Evolutionary conservation across 2,329 filamentous ascomycete genomes (phyloP).

Genomic region (Colletotrichum sidae): DNA sequence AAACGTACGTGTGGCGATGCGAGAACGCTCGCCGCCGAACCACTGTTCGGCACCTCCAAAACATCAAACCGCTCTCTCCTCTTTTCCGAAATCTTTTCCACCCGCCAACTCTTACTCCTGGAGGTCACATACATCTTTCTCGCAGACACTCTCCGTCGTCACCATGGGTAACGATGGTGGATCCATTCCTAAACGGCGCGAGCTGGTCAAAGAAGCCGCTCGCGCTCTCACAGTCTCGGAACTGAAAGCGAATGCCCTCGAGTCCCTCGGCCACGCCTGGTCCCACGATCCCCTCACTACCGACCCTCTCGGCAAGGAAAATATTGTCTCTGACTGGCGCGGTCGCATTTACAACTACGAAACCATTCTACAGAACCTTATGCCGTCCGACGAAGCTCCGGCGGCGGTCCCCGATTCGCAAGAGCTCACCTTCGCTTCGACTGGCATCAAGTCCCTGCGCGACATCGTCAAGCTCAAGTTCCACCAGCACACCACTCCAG

Average conservation of each 20-base stretch:
- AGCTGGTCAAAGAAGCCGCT: conserved; percentile 94
- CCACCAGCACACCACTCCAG: conserved; percentile 53
- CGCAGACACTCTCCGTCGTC: too few species aligned
- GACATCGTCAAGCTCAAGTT: conserved; percentile 92
- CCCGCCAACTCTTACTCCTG: background rate
- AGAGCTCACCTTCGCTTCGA: conserved; percentile 55
- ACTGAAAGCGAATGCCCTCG: conserved; percentile 87
- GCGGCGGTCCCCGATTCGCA: conserved; percentile 42
- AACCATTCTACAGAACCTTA: conserved; percentile 75
- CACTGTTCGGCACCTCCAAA: too few species aligned
- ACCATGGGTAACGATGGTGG: conserved; percentile 97
- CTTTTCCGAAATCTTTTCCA: background rate
- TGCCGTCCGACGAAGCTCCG: conserved; percentile 54
- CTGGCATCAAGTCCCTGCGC: conserved; percentile 81
- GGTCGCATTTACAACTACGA: conserved; percentile 97
- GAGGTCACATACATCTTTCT: background rate
- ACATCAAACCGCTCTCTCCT: background rate
- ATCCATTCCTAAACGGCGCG: conserved; percentile 93
- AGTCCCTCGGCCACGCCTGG: conserved; percentile 90
- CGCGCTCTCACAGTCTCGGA: conserved; percentile 85
- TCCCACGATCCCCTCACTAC: conserved; percentile 88
- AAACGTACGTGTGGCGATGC: background rate
- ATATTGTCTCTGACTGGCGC: conserved; percentile 84
- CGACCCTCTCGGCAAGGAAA: conserved; percentile 73
- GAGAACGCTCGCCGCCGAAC: background rate